Base-by-base conservation (phyloP, 129 eudicot species). In the Arctium minus region DNA sequence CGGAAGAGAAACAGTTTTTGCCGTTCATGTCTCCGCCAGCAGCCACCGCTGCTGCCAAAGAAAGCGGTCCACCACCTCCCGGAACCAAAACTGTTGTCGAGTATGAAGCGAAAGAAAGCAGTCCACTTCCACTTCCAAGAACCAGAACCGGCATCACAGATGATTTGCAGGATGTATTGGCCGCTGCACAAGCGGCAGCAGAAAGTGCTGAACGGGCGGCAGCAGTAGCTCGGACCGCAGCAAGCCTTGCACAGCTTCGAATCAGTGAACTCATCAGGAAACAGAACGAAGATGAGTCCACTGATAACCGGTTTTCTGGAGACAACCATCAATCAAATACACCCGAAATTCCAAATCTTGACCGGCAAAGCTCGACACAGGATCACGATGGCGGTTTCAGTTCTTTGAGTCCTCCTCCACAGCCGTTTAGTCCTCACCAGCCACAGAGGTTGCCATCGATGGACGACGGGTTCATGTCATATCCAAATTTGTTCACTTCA, bases 201-300 rank as follows among this genome's bases (percentile, higher is more conserved):
- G 97, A 91, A 37, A 76, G 92, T 29, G 98, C 98, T 29, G 97
- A 95, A 73, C 90, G 93, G 48, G 98, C 98, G 0, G 98, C 98
- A 0, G 85, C 97, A 3, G 93, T 96, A 73, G 97, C 97, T 13
- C 89, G 97, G 69, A 83, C 94, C 29, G 98, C 97, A 5, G 97
- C 98, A 17, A 95, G 89, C 79, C 90, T 95, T 71, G 97, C 97
- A 53, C 88, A 91, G 78, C 48, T 89, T 32, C 88, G 97, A 75
- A 91, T 95, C 32, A 87, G 77, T 44, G 98, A 95, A 87, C 89
- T 95, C 32, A 84, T 82, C 30, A 91, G 78, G 83, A 88, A 81
- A 27, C 91, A 78, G 53, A 88, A 85, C 39, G 88, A 79, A 4
- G 83, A 79, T 30, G 85, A 71, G 44, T 83, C 92, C 15, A 37